Percentiles rank a stretch among this genome's conserved stretches.
Evolutionary conservation across 2,329 filamentous ascomycete genomes (phyloP).

Genomic region (Penicillium sp.): DNA sequence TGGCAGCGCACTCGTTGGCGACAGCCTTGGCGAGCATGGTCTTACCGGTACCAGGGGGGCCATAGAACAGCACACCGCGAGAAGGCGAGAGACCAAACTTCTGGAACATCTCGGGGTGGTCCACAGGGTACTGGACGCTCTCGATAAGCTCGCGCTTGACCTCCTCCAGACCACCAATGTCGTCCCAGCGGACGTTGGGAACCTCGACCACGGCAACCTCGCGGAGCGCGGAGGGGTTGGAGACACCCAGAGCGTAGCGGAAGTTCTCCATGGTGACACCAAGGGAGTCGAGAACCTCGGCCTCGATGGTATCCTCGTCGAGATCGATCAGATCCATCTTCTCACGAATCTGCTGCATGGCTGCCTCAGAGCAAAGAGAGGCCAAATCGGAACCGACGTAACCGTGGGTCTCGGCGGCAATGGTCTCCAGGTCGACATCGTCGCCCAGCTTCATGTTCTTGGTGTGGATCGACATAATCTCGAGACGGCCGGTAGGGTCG

Average conservation of each 20-base stretch:
- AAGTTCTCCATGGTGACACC: constrained; percentile 99
- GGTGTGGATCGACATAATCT: constrained; percentile 99
- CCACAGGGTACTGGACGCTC: constrained; percentile 97
- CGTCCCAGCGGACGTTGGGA: constrained; percentile 98
- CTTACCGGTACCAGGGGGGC: constrained; percentile 99
- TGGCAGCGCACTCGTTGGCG: constrained; percentile 98
- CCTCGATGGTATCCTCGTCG: constrained; percentile 98
- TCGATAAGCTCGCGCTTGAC: constrained; percentile 99
- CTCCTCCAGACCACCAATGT: constrained; percentile 95
- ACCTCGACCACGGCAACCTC: constrained; percentile 99
- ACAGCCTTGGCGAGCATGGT: constrained; percentile 99
- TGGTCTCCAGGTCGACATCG: constrained; percentile 94
- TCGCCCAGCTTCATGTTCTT: constrained; percentile 99
- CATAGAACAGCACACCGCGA: constrained; percentile 97
- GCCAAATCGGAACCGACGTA: constrained; percentile 99
- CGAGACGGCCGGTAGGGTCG: constrained; percentile 95
- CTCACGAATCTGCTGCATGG: constrained; percentile 99
- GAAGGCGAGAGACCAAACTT: constrained; percentile 99
- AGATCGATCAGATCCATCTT: constrained; percentile 99
- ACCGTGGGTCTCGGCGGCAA: constrained; percentile 96
- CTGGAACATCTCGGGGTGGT: constrained; percentile 99
- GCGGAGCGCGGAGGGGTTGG: constrained; percentile 97
- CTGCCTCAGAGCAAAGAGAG: constrained; percentile 96
- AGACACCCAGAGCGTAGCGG: constrained; percentile 95
- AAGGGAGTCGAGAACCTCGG: constrained; percentile 95